Evolutionary conservation across 2,329 filamentous ascomycete genomes (phyloP).

Genomic region (Xylariaceae sp.): DNA sequence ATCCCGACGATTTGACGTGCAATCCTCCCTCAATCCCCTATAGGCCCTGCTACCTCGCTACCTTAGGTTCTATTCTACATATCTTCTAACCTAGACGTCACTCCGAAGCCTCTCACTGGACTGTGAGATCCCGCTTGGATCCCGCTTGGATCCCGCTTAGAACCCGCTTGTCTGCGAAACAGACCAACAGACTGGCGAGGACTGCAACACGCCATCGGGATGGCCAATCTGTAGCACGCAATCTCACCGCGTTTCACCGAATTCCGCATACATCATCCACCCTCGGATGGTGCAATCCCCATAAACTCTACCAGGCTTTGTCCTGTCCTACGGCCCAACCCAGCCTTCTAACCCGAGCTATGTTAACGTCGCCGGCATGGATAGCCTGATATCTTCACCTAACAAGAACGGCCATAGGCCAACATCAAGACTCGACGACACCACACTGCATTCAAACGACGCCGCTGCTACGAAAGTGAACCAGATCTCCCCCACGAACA

Average conservation of each 20-base stretch:
- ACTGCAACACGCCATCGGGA: conserved; percentile 4
- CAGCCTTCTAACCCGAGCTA: conserved; percentile 8
- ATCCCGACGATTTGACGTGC: conserved; percentile 16
- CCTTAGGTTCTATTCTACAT: too few species aligned
- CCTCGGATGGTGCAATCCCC: conserved; percentile 29
- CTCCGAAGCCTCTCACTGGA: conserved; percentile 3
- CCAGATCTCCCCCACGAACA: conserved; percentile 13
- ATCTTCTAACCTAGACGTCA: not conserved
- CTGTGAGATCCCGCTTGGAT: too few species aligned
- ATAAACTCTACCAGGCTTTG: conserved; percentile 19
- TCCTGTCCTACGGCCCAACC: conserved; percentile 26
- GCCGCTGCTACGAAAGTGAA: conserved; percentile 10
- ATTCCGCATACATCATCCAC: conserved; percentile 17
- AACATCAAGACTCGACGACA: conserved; percentile 17
- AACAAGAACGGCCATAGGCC: conserved; percentile 21
- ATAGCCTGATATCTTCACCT: conserved; percentile 22
- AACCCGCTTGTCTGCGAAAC: conserved; percentile 15
- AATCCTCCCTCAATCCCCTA: too few species aligned
- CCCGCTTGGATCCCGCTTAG: conserved; percentile 31
- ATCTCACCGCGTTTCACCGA: conserved; percentile 33
- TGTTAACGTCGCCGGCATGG: conserved; percentile 26
- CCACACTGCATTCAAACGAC: conserved; percentile 15
- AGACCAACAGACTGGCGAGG: too few species aligned
- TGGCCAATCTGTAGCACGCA: conserved; percentile 31
- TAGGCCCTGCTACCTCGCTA: too few species aligned